A percentile compares a stretch with the other conserved stretches of the same genome.
phyloP scores from a whole-genome alignment of 2,329 filamentous ascomycete genomes.

The Phoma sp. region DNA sequence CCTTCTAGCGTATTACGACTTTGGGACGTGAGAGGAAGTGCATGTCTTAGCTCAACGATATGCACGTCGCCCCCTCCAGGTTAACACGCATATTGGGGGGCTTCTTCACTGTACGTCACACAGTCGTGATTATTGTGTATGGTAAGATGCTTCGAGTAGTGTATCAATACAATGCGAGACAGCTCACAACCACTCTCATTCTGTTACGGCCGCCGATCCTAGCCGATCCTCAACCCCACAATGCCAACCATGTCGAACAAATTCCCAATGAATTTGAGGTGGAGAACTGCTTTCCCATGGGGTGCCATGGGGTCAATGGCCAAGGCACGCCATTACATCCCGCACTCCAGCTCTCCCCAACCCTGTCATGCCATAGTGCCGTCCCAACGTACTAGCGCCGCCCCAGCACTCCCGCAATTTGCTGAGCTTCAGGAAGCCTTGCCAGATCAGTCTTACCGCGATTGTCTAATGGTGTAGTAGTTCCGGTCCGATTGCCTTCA shows the following conservation, averaged over 20 bases:
- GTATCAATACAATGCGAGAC: not conserved
- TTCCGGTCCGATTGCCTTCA: constrained; percentile 13
- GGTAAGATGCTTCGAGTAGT: not conserved
- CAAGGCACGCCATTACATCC: constrained; percentile 4
- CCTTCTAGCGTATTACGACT: constrained; percentile 25
- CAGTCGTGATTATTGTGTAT: not conserved
- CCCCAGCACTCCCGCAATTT: not conserved
- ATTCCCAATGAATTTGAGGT: not conserved
- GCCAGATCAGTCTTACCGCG: not conserved
- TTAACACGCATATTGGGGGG: not conserved
- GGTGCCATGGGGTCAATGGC: constrained; percentile 1
- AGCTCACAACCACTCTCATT: not conserved
- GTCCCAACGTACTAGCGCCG: not conserved
- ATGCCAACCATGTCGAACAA: constrained; percentile 3
- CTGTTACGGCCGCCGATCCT: not conserved
- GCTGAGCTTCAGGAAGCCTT: not conserved
- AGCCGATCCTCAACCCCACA: constrained; percentile 1
- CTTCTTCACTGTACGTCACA: not conserved
- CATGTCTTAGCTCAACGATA: constrained; percentile 2
- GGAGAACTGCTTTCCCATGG: constrained; percentile 14
- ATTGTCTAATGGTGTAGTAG: not conserved
- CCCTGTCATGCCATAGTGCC: not conserved
- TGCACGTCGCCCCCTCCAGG: constrained; percentile 6
- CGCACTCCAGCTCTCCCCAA: constrained; percentile 1
- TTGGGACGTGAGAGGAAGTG: not conserved